Base-by-base conservation (phyloP, 139 green algal species). In the Micractinium sp. region DNA sequence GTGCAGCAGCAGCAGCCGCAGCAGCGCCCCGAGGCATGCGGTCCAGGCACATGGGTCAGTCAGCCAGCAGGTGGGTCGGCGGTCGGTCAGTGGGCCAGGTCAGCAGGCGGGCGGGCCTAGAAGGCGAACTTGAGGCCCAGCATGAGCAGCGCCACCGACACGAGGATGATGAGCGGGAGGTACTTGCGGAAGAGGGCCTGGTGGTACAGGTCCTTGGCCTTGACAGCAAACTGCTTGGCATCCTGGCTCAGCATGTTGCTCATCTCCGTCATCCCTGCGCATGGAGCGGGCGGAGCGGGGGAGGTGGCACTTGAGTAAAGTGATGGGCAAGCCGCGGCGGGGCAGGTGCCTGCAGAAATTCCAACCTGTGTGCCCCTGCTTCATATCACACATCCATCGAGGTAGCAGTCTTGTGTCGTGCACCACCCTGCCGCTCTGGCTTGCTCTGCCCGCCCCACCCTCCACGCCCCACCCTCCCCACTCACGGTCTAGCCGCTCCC, bases 171-270 rank as follows among this genome's bases (percentile, higher is more conserved):
- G 12, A 98, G 80, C 0, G 98, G 98, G 69, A 98, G 92, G 89
- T 98, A 99, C 89, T 99, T 99, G 20, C 95, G 93, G 25, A 99
- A 93, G 3, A 99, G 88, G 5, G 97, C 97, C 96, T 97, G 95
- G 69, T 93, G 89, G 89, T 98, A 96, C 82, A 99, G 89, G 63
- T 98, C 95, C 89, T 97, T 97, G 7, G 98, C 96, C 20, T 95
- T 95, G 39, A 91, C 92, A 9, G 94, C 89, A 91, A 99, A 99
- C 82, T 96, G 92, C 81, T 95, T 97, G 14, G 95, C 97, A 88
- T 99, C 98, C 20, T 91, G 85, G 23, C 94, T 94, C 2, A 99
- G 92, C 90, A 88, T 93, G 75, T 87, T 95, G 1, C 94, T 97
- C 95, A 98, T 96, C 78, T 96, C 93, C 0, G 93, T 94, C 94